Evolutionary conservation across 495 filamentous ascomycete species (phyloP).

Genomic region (Amphirosellinia nigrospora): DNA sequence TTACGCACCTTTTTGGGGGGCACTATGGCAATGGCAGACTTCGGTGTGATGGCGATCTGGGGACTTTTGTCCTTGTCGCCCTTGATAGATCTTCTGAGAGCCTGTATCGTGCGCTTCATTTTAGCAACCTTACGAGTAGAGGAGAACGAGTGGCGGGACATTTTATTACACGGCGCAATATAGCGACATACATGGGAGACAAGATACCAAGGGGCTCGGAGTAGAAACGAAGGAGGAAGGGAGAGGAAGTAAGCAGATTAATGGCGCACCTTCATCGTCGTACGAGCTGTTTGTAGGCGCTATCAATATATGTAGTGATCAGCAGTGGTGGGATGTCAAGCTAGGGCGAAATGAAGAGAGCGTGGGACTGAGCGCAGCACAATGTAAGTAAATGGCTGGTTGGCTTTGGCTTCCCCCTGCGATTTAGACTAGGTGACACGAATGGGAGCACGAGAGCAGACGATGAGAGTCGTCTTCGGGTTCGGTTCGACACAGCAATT

Average conservation of each 20-base stretch:
- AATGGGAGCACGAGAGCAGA: constrained; percentile 32
- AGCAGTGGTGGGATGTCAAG: constrained; percentile 26
- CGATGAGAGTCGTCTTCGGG: constrained; percentile 29
- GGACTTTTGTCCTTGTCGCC: constrained; percentile 79
- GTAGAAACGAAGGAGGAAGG: constrained; percentile 31
- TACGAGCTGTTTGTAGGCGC: constrained; percentile 32
- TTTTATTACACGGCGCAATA: constrained; percentile 30
- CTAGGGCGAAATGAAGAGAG: constrained; percentile 12
- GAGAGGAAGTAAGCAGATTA: constrained; percentile 33
- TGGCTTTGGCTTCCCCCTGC: constrained; percentile 32
- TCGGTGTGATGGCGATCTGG: constrained; percentile 87
- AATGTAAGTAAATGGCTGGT: constrained; percentile 32
- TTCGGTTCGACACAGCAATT: constrained; percentile 38
- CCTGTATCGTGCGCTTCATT: constrained; percentile 60
- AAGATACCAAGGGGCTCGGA: background rate
- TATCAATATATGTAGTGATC: constrained; percentile 27
- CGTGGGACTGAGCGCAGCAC: constrained; percentile 37
- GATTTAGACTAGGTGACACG: constrained; percentile 39
- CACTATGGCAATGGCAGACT: constrained; percentile 91
- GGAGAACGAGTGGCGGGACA: constrained; percentile 32
- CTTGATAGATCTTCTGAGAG: constrained; percentile 84
- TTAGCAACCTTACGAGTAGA: constrained; percentile 38
- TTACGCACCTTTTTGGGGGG: constrained; percentile 93
- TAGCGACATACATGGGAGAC: constrained; percentile 10
- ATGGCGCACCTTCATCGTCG: constrained; percentile 60